These are phyloP conservation scores for Inosperma sp. DNA, from an alignment of 768 basidiomycete genomes.

Conservation along the genomic window DNA sequence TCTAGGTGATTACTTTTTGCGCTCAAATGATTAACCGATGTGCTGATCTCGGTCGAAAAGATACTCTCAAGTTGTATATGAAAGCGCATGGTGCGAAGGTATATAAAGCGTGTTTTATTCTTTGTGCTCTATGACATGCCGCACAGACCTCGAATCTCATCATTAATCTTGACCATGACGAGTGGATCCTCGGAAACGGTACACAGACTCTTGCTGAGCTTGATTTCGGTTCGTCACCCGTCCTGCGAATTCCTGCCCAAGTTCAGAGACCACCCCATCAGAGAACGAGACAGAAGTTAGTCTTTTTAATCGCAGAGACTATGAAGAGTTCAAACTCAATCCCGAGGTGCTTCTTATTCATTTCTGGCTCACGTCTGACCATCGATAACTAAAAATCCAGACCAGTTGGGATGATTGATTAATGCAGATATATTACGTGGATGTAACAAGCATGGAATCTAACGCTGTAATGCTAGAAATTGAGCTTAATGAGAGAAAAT, in stretches of 20 bases:
- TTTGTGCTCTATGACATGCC: neutral
- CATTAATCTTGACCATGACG: constrained; percentile 95
- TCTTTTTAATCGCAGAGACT: constrained; percentile 76
- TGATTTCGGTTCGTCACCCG: constrained; percentile 64
- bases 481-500: neutral
- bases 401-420: constrained; percentile 44
- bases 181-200: constrained; percentile 81
- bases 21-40: constrained; percentile 3
- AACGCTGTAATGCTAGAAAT: constrained; percentile 20
- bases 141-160: constrained; percentile 91
- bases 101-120: neutral
- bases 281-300: constrained; percentile 97
- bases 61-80: constrained; percentile 92
- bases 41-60: constrained; percentile 36
- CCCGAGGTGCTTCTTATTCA: constrained; percentile 59
- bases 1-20: constrained; percentile 49
- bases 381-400: constrained; percentile 25
- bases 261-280: constrained; percentile 27
- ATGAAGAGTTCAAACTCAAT: constrained; percentile 76
- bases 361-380: neutral
- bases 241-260: neutral
- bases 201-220: constrained; percentile 56
- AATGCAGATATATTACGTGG: constrained; percentile 36
- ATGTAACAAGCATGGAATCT: constrained; percentile 22
- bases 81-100: constrained; percentile 95